Base-by-base conservation (phyloP, 202 grass and related monocot genomes). In the Miscanthus sacchariflorus region DNA sequence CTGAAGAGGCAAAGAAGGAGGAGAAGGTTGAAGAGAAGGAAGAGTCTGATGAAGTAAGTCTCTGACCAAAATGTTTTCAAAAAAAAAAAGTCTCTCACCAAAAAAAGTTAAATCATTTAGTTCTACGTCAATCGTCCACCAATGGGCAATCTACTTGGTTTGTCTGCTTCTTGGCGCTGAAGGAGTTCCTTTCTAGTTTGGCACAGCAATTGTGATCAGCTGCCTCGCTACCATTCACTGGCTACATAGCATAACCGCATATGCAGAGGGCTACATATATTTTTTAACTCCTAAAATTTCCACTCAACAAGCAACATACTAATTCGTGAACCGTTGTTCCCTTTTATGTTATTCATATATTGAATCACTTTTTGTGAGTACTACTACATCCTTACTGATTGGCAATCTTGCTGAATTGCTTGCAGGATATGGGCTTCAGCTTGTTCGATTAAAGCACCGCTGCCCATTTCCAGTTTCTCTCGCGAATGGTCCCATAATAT, bases 21-120 rank as follows among this genome's bases (percentile, higher is more conserved):
- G 93, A 95, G 80, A 90, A 92, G 86, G 90, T 89, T 28, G 93
- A 91, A 86, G 93, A 93, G 93, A 93, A 93, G 83, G 93, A 93
- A 88, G 93, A 93, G 66, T 91, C 91, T 3, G 93, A 95, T 77
- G 90, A 92, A 0, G 93, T 92, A 88, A 91, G 88, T 78, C 30
- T 33, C 30, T 33, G 30, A 33, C 30, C 30, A 33, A 33, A 33
- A 33, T 33, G 30, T 33, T 33, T 33, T 33, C 30, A 33, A 33
- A 33, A 33, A 33, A 33, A 33, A 33, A 33, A 33, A n/a, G 12
- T 73, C 87, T 45, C 72, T 7, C 12, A 18, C 19, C 42, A 72
- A 13, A 14, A 64, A 70, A 24, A 75, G 25, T 38, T 59, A 5
- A 19, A 70, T 45, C 7, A 24, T 54, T 59, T 80, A 59, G 15